Conservation (phyloP, 179 eudicot species). For the Drosera spatulata region DNA sequence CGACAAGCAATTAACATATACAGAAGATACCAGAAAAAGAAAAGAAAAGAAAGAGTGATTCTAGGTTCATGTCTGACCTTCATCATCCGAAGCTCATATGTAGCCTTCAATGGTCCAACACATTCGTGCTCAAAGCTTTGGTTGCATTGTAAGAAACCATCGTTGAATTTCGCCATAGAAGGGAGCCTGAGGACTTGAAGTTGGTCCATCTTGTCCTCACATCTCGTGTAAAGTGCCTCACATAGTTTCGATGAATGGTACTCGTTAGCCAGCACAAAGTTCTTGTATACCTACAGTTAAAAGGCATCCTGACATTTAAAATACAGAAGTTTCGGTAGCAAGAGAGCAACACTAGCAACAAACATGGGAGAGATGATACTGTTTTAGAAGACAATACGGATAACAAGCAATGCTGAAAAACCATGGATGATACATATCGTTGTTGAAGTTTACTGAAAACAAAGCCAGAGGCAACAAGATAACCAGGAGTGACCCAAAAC, state of each 20-base stretch:
- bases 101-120: slow-evolving; percentile 78
- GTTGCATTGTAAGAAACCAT: slow-evolving; percentile 81
- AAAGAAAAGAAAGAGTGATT: slow-evolving; percentile 2
- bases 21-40: slow-evolving; percentile 1
- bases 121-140: slow-evolving; percentile 68
- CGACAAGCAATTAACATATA: background rate
- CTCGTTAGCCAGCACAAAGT: slow-evolving; percentile 64
- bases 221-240: slow-evolving; percentile 55
- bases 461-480: too few species aligned
- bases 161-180: slow-evolving; percentile 92
- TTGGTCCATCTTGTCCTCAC: slow-evolving; percentile 96
- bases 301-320: background rate
- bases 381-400: too few species aligned
- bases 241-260: slow-evolving; percentile 82
- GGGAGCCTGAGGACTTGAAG: slow-evolving; percentile 90
- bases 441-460: too few species aligned
- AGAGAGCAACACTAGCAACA: too few species aligned
- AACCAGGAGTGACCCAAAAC: too few species aligned
- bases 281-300: slow-evolving; percentile 52
- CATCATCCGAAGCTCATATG: slow-evolving; percentile 72
- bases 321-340: too few species aligned
- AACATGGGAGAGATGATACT: too few species aligned
- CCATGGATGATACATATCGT: too few species aligned
- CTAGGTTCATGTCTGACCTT: slow-evolving; percentile 36
- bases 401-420: too few species aligned